These are phyloP conservation scores for Sphaerulina populicola DNA, from an alignment of 2,329 filamentous ascomycete genomes.

Conservation along the genomic window DNA sequence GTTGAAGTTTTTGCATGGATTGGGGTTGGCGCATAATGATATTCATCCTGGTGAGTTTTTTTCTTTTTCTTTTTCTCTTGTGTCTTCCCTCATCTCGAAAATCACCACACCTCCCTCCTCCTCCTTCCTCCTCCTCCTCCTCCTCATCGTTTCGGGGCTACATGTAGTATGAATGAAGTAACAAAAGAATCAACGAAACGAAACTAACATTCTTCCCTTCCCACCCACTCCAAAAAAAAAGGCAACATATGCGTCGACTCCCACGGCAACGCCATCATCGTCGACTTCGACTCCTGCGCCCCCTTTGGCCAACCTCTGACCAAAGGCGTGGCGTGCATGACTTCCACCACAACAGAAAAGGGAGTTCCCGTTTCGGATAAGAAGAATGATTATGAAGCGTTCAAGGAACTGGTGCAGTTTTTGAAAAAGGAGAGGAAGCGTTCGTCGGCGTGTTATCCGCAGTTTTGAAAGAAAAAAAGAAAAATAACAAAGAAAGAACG, in stretches of 20 bases:
- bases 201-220: too few relatives aligned
- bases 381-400: slow-evolving; percentile 20
- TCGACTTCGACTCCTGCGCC: slow-evolving; percentile 35
- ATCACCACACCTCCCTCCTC: too few relatives aligned
- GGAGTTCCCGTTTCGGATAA: slow-evolving; percentile 15
- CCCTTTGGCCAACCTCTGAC: slow-evolving; percentile 26
- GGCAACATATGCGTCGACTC: slow-evolving; percentile 33
- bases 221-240: background rate
- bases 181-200: too few relatives aligned
- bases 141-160: too few relatives aligned
- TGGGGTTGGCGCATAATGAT: slow-evolving; percentile 27
- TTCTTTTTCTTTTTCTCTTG: too few relatives aligned
- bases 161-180: too few relatives aligned
- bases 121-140: too few relatives aligned
- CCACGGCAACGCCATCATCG: slow-evolving; percentile 28
- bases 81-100: background rate
- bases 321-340: slow-evolving; percentile 22
- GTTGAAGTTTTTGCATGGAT: slow-evolving; percentile 32
- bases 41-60: slow-evolving; percentile 16
- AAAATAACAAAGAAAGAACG: too few relatives aligned
- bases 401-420: slow-evolving; percentile 3
- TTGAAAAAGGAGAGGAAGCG: slow-evolving; percentile 3
- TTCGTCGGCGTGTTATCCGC: slow-evolving; percentile 4
- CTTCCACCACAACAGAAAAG: background rate
- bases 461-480: too few relatives aligned